These are phyloP conservation scores for Populus hybrid DNA, from an alignment of 441 rosid genomes.

Conservation along the genomic window DNA sequence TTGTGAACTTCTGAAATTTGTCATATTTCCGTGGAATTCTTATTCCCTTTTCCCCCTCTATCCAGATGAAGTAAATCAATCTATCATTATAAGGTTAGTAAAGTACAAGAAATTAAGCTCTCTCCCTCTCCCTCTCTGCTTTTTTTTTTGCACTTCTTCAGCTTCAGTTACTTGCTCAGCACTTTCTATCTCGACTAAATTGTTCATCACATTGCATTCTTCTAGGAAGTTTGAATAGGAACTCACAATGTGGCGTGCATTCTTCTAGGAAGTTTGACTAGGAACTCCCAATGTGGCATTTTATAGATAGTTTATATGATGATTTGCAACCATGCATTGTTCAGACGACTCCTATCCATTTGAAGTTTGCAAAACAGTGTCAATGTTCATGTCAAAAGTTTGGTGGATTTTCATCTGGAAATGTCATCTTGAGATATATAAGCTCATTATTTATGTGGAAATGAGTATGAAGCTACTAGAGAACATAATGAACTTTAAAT, in stretches of 20 bases:
- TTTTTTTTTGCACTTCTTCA: not conserved
- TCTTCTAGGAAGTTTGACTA: not conserved
- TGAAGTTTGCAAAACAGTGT: not conserved
- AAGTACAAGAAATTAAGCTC: slow-evolving; percentile 9
- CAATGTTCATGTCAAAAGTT: not conserved
- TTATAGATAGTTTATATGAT: not conserved
- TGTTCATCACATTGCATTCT: not conserved
- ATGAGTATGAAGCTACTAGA: not conserved
- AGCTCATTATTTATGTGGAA: not conserved
- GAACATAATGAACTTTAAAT: not conserved
- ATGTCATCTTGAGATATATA: not conserved
- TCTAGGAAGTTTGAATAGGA: not conserved
- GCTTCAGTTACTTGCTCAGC: not conserved
- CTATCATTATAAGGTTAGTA: slow-evolving; percentile 96
- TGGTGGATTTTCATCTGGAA: not conserved
- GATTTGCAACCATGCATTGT: not conserved
- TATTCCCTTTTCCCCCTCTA: slow-evolving; percentile 29
- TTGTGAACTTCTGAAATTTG: not conserved
- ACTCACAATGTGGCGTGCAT: not conserved
- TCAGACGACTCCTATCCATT: not conserved
- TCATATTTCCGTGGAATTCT: slow-evolving; percentile 9
- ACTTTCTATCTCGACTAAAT: not conserved
- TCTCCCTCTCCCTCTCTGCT: not conserved
- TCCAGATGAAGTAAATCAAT: slow-evolving; percentile 99
- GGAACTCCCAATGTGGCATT: not conserved